These are phyloP conservation scores for Ensete ventricosum DNA, from an alignment of 176 grass and related monocot species.

Conservation along the genomic window DNA sequence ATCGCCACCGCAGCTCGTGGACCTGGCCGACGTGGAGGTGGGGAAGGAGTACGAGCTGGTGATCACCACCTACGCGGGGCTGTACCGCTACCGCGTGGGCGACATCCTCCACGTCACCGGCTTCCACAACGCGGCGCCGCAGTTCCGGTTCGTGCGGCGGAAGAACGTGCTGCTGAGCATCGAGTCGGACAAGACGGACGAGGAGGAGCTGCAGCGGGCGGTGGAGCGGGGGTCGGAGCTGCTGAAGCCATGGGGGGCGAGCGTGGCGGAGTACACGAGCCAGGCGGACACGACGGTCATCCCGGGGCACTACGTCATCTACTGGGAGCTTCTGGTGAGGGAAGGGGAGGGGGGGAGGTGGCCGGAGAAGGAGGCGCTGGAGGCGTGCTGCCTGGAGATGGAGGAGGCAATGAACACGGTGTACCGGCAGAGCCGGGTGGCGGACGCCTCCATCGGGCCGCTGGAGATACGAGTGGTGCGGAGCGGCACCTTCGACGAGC, in stretches of 20 bases:
- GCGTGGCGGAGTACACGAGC: conserved; percentile 35
- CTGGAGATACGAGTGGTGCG: conserved; percentile 72
- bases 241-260: conserved; percentile 5
- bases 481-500: conserved; percentile 80
- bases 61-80: conserved; percentile 24
- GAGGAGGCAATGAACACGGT: conserved; percentile 93
- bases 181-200: conserved; percentile 25
- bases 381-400: conserved; percentile 90
- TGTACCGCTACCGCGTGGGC: conserved; percentile 21
- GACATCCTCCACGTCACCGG: conserved; percentile 23
- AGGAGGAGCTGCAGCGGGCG: conserved; percentile 25
- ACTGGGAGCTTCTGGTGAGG: conserved; percentile 77
- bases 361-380: conserved; percentile 47
- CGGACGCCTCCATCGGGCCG: conserved; percentile 68
- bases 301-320: conserved; percentile 94
- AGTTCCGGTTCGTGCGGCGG: conserved; percentile 25
- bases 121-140: conserved; percentile 24
- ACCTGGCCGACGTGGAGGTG: conserved; percentile 15
- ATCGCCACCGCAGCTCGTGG: conserved; percentile 19
- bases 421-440: conserved; percentile 64
- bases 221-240: conserved; percentile 11
- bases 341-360: conserved; percentile 21
- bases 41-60: conserved; percentile 27
- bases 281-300: conserved; percentile 35
- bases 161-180: conserved; percentile 22